phyloP scores from a whole-genome alignment of 176 grass and related monocot species.

The Avena sativa region DNA sequence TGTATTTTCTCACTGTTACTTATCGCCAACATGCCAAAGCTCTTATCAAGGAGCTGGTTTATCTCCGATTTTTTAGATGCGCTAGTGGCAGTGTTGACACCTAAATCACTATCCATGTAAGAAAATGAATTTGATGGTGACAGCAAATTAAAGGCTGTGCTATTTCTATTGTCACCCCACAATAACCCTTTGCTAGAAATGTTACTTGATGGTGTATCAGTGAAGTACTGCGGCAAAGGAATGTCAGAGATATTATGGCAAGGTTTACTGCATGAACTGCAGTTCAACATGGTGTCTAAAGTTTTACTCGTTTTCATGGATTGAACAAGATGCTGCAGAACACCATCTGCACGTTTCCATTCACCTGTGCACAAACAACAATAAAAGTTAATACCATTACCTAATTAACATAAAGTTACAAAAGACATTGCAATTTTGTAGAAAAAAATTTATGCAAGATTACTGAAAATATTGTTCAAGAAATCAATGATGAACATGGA shows the following conservation, averaged over 20 bases:
- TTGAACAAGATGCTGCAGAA: conserved; percentile 75
- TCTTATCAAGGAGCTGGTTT: conserved; percentile 63
- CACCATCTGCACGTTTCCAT: conserved; percentile 71
- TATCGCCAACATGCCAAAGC: conserved; percentile 48
- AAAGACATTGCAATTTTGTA: neutral
- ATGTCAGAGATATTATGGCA: conserved; percentile 56
- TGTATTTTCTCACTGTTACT: conserved; percentile 66
- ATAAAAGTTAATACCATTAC: conserved; percentile 16
- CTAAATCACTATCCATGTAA: conserved; percentile 47
- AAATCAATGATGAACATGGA: conserved; percentile 24
- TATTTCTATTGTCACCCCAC: conserved; percentile 72
- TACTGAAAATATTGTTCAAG: neutral
- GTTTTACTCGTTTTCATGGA: conserved; percentile 58
- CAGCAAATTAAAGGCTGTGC: conserved; percentile 50
- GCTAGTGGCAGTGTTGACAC: conserved; percentile 42
- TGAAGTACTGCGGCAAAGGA: conserved; percentile 69
- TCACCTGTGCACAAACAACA: conserved; percentile 64
- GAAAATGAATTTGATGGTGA: conserved; percentile 57
- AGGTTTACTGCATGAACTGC: conserved; percentile 48
- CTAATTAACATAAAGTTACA: conserved; percentile 35
- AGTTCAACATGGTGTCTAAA: conserved; percentile 32
- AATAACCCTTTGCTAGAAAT: conserved; percentile 64
- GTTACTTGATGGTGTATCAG: conserved; percentile 44
- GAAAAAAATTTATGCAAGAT: neutral
- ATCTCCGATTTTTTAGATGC: conserved; percentile 59